These are phyloP conservation scores for Onygenales sp. DNA, from an alignment of 2,329 filamentous ascomycete species.

Conservation along the genomic window DNA sequence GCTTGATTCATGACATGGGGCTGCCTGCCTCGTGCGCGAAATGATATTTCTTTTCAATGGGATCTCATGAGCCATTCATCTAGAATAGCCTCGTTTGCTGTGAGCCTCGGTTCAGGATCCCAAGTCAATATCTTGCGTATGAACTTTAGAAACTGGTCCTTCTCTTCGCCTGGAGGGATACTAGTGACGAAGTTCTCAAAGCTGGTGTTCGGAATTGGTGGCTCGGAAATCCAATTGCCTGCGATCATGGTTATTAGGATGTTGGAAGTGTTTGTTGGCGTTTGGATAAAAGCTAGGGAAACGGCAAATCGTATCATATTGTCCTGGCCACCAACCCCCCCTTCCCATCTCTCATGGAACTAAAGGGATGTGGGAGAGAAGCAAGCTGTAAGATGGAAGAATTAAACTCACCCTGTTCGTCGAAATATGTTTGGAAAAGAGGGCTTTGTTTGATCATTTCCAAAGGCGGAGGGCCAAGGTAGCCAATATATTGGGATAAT, in stretches of 20 bases:
- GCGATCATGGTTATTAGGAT: neutral
- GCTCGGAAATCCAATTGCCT: conserved; percentile 16
- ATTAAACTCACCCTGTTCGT: conserved; percentile 7
- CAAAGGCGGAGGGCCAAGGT: conserved; percentile 17
- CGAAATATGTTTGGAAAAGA: conserved; percentile 14
- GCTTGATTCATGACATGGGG: too few species aligned
- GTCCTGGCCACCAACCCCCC: too few species aligned
- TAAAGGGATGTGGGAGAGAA: too few species aligned
- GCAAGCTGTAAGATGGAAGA: neutral
- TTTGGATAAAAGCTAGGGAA: too few species aligned
- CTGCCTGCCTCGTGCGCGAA: too few species aligned
- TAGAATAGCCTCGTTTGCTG: conserved; percentile 10
- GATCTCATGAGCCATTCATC: conserved; percentile 14
- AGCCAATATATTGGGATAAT: conserved; percentile 20
- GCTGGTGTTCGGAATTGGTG: conserved; percentile 11
- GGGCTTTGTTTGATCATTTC: conserved; percentile 16
- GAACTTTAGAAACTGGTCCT: conserved; percentile 16
- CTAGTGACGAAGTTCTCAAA: conserved; percentile 13
- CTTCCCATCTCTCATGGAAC: neutral
- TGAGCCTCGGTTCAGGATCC: conserved; percentile 14
- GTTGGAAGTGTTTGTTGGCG: too few species aligned
- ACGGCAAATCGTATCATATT: too few species aligned
- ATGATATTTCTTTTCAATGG: too few species aligned
- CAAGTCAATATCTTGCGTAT: conserved; percentile 18
- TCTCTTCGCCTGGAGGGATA: conserved; percentile 16